Percentiles rank a stretch among this genome's conserved stretches.
phyloP scores from a whole-genome alignment of 2,329 filamentous ascomycete species.

The Calonectria fujianensis region DNA sequence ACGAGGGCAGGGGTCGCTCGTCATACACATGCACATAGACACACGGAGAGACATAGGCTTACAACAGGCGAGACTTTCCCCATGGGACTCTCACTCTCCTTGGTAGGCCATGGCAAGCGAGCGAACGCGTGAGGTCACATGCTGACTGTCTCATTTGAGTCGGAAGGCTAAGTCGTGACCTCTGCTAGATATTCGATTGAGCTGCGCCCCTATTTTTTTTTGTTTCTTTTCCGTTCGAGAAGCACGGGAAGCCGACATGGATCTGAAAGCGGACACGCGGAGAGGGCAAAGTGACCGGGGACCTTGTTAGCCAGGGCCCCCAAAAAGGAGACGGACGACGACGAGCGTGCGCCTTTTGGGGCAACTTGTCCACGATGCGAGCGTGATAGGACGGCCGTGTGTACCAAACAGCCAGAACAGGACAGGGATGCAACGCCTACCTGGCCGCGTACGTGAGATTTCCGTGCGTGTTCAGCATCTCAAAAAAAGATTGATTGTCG shows the following conservation, averaged over 20 bases:
- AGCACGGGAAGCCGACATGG: conserved; percentile 39
- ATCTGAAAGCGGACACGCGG: conserved; percentile 33
- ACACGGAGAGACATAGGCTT: conserved; percentile 1
- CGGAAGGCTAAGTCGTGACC: conserved; percentile 1
- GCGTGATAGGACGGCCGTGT: not conserved
- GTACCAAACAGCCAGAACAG: no score
- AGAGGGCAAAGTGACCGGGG: conserved; percentile 27
- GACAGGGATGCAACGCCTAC: conserved; percentile 14
- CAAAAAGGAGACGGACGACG: conserved; percentile 27
- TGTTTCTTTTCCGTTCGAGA: conserved; percentile 36
- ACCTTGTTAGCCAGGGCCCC: conserved; percentile 17
- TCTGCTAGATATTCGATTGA: conserved; percentile 6
- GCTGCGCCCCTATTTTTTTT: conserved; percentile 13
- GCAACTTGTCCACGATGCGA: conserved; percentile 4
- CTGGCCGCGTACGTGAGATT: conserved; percentile 17
- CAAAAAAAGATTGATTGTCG: not conserved
- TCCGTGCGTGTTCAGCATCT: not conserved
- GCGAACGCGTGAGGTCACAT: conserved; percentile 24
- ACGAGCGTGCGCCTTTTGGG: conserved; percentile 3
- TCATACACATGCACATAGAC: conserved; percentile 7
- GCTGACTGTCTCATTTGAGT: conserved; percentile 27
- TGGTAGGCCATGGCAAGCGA: not conserved
- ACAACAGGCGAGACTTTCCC: conserved; percentile 23
- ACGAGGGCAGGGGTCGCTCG: conserved; percentile 7
- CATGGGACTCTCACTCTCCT: not conserved